A percentile compares a stretch with the other conserved stretches of the same genome.
These are phyloP conservation scores for Ophiocordyceps robertsii DNA, from an alignment of 2,329 filamentous ascomycete genomes.

Conservation along the genomic window DNA sequence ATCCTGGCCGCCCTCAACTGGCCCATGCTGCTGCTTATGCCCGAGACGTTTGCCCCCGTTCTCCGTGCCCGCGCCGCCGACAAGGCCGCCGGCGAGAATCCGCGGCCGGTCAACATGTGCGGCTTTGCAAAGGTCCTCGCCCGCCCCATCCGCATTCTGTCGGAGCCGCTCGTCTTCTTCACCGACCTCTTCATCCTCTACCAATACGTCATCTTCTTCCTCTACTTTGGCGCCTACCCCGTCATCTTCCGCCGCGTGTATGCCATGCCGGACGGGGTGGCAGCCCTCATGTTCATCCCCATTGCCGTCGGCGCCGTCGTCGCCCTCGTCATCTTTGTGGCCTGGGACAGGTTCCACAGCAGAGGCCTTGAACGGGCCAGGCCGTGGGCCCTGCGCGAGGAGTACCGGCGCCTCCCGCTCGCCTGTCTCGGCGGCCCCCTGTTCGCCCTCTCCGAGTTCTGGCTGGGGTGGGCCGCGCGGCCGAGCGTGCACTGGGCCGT, in stretches of 20 bases:
- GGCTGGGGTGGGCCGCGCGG: conserved; percentile 7
- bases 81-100: neutral
- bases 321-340: conserved; percentile 2
- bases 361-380: neutral
- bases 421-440: conserved; percentile 38
- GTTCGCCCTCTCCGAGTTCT: conserved; percentile 6
- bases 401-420: conserved; percentile 41
- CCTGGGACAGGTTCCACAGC: neutral
- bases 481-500: conserved; percentile 4
- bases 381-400: conserved; percentile 32
- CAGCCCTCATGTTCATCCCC: conserved; percentile 4
- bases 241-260: conserved; percentile 10
- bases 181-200: conserved; percentile 35
- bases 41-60: conserved; percentile 12
- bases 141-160: conserved; percentile 15
- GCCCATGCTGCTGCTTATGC: conserved; percentile 15
- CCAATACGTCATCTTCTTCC: conserved; percentile 44
- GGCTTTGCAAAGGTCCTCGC: neutral
- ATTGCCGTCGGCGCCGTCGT: conserved; percentile 3
- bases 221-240: conserved; percentile 45
- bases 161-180: conserved; percentile 43
- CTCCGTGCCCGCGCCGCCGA: conserved; percentile 8
- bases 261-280: conserved; percentile 1
- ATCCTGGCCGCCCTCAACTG: conserved; percentile 2
- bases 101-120: neutral